Evolutionary conservation across 345 rosid species (phyloP), one percentile per base, ranked within the genome.

Genomic region (Eucalyptus sideroxylon): DNA sequence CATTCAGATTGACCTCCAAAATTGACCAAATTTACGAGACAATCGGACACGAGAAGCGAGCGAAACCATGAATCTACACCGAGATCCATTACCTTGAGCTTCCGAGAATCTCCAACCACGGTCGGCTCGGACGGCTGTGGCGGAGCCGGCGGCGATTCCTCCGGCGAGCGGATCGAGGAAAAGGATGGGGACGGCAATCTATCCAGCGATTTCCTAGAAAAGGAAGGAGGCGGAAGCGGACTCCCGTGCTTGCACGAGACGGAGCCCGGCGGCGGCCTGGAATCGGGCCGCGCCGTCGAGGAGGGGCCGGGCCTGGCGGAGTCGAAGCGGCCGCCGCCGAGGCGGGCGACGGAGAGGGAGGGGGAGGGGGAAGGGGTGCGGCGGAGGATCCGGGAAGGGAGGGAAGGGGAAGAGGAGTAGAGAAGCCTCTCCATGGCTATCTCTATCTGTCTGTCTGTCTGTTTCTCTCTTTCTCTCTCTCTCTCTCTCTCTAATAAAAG

Each of bases 381-480:
- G 30, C 67, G 91, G 45, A 86, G 87, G 83, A 90, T 50, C 91
- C 92, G 94, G 90, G 91, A 89, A 88, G 94, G 91, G 14, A 93
- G 89, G 6, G 97, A 89, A 60, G 91, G 56, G 13, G 87, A 81
- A 87, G 91, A 91, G 67, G 97, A 94, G 49, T 96, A 95, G 2
- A 97, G 95, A 93, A 98, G 97, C 98, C 98, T 95, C 89, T 97
- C 99, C 99, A 98, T 98, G 94, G 95, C 94, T 87, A 37, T 87
- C 89, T 89, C 49, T 85, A 23, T 34, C 83, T 85, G 72, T 85
- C 90, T 47, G 50, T 62, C 59, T 60, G 4, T 51, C 8, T 65
- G 7, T 59, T 2, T 50, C 8, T 50, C 2, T 50, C 19, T 50
- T 9, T 51, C 23, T 51, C 9, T 53, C 26, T 53, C 59, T 53